Base-by-base conservation (phyloP, 768 basidiomycete genomes). In the Kondoa subrosea region DNA sequence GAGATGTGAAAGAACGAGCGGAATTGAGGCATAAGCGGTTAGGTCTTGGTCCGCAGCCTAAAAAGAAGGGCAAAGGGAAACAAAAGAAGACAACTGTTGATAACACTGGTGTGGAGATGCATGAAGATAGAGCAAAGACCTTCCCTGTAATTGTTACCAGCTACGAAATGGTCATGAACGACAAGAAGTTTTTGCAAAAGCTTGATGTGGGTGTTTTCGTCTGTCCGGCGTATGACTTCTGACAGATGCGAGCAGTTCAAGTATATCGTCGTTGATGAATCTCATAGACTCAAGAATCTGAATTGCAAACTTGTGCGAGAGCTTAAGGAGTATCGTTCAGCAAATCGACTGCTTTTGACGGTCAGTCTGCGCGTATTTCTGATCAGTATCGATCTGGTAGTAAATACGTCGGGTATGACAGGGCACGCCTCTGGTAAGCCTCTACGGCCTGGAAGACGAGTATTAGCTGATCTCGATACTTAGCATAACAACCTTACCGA, bases 241-340 rank as follows among this genome's bases (percentile, higher is more conserved):
- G n/a, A 32, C 30, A 31, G 8, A 31, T 21, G 1, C 26, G 32
- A 50, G 12, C 66, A 50, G 32, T 88, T 86, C 85, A 85, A 87
- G 33, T 95, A 90, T 75, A 88, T 96, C 73, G 87, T 96, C 66
- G 91, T 97, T 0, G 89, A 91, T 74, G 89, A 91, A 77, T 89
- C 92, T 0, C 93, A 97, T 77, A 81, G 92, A 26, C 76, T 97
- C 73, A 96, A 96, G 80, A 97, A 97, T 73, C 80, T 92, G 70
- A 84, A 96, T 73, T 91, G 90, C 77, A 86, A 84, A 79, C 83
- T 96, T 17, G 88, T 96, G 77, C 81, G 82, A 68, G 90, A 93
- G 76, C 87, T 99, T 72, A 92, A 91, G 79, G 84, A 84, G 73
- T 91, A 91, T 75, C 79, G 80, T 1, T 85, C 85, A 66, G 89